A percentile compares a stretch with the other conserved stretches of the same genome.
Conservation (phyloP, 2,329 filamentous ascomycete genomes). For the Plectosphaerella sp. region DNA sequence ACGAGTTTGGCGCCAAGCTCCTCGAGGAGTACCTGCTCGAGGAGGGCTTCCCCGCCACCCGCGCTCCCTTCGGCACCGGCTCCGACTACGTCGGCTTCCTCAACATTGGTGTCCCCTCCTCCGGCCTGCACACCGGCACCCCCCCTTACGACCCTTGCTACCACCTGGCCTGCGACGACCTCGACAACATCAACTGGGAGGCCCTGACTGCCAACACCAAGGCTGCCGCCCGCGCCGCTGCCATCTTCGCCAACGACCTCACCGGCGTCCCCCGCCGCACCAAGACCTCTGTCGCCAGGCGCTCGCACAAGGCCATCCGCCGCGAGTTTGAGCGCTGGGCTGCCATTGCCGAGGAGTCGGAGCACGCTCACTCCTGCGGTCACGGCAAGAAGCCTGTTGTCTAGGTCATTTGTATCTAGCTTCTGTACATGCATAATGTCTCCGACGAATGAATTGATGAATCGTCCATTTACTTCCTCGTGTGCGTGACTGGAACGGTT, state of each 20-base stretch:
- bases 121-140: slow-evolving; percentile 35
- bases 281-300: slow-evolving; percentile 17
- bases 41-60: slow-evolving; percentile 25
- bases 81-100: slow-evolving; percentile 37
- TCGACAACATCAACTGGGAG: slow-evolving; percentile 35
- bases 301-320: slow-evolving; percentile 10
- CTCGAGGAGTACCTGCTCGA: slow-evolving; percentile 29
- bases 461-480: too few species aligned
- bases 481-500: too few species aligned
- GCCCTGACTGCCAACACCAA: slow-evolving; percentile 32
- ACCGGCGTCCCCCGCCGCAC: slow-evolving; percentile 27
- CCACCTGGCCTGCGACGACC: slow-evolving; percentile 33
- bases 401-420: neutral
- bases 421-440: too few species aligned
- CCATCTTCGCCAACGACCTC: slow-evolving; percentile 27
- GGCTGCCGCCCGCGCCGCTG: slow-evolving; percentile 47
- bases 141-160: slow-evolving; percentile 29
- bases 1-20: slow-evolving; percentile 27
- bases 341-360: slow-evolving; percentile 10
- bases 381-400: slow-evolving; percentile 2
- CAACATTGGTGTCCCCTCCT: slow-evolving; percentile 31
- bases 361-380: slow-evolving; percentile 9
- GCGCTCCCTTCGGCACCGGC: slow-evolving; percentile 27
- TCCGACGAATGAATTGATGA: too few species aligned
- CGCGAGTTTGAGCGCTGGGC: slow-evolving; percentile 14